Evolutionary conservation across 306 rosid genomes (phyloP), one percentile per base, ranked within the genome.

Genomic region (Aeschynomene evenia): DNA sequence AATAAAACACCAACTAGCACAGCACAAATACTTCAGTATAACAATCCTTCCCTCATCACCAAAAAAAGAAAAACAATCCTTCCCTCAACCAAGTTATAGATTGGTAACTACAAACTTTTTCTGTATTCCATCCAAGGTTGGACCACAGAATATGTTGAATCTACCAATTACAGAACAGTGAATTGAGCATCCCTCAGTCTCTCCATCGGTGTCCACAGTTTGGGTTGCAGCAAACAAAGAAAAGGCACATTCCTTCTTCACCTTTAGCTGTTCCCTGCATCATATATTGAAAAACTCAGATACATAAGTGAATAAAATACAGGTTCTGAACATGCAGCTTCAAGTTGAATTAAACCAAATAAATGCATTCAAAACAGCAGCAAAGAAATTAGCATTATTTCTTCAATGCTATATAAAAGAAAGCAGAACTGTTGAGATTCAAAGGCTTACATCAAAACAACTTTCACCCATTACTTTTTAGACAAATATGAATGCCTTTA

Each of bases 261-360:
- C 82, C 82, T 59, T 78, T 78, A 1, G 82, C 74, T 4, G 82
- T 78, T 50, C 78, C 82, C 82, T 78, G 78, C 62, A 58, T 66
- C 62, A 58, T 66, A 29, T 66, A 78, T 49, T 6, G 11, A n/a
- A 62, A 49, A 58, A 45, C 18, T 24, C 45, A 18, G 59, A 39
- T 7, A 16, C 10, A 37, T 51, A 33, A 42, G 74, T 49, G 66
- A 55, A 24, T 11, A 54, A 55, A 46, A 34, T 54, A 28, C 66
- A 31, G 62, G 24, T 77, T 62, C 24, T 21, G 22, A 62, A 42
- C 23, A 40, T 39, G 29, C 36, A 12, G 59, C 49, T 39, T 36
- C 24, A 53, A 37, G 10, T 22, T 18, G n/a, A n/a, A n/a, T 22
- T 64, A 64, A 24, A 15, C 50, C 31, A 56, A 28, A 49, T 29